Conservation (phyloP, 192 early-diverging fungal genomes). For the Paraglomus brasilianum region DNA sequence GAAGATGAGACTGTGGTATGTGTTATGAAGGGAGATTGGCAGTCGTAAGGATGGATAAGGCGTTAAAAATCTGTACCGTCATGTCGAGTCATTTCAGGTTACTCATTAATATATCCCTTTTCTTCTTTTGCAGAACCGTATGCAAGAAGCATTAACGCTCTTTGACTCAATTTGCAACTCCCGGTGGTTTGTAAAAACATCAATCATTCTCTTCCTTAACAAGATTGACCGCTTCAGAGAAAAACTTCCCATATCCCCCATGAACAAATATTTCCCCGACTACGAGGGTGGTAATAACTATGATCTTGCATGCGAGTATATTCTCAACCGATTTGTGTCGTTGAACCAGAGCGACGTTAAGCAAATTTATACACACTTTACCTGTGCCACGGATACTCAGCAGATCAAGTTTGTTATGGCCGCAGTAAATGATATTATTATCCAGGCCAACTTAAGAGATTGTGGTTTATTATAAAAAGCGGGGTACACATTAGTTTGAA, state of each 20-base stretch:
- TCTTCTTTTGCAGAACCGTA: conserved; percentile 66
- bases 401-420: conserved; percentile 91
- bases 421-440: conserved; percentile 88
- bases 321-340: conserved; percentile 77
- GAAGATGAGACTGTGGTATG: conserved; percentile 92
- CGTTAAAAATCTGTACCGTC: neutral
- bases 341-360: conserved; percentile 78
- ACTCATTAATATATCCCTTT: neutral
- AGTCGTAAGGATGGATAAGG: too few species aligned
- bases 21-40: conserved; percentile 1
- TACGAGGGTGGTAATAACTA: conserved; percentile 70
- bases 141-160: conserved; percentile 94
- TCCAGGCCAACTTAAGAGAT: conserved; percentile 79
- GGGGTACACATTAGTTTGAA: too few species aligned
- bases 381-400: conserved; percentile 82
- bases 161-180: conserved; percentile 99
- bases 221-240: conserved; percentile 96
- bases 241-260: conserved; percentile 80
- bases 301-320: conserved; percentile 75
- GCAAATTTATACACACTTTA: conserved; percentile 87
- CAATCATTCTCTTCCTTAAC: conserved; percentile 98
- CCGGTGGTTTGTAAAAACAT: conserved; percentile 95
- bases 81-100: neutral
- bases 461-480: conserved; percentile 68
- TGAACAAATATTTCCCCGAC: conserved; percentile 89